These are phyloP conservation scores for Arabidopsis hybrid DNA, from an alignment of 441 rosid genomes.

Conservation along the genomic window DNA sequence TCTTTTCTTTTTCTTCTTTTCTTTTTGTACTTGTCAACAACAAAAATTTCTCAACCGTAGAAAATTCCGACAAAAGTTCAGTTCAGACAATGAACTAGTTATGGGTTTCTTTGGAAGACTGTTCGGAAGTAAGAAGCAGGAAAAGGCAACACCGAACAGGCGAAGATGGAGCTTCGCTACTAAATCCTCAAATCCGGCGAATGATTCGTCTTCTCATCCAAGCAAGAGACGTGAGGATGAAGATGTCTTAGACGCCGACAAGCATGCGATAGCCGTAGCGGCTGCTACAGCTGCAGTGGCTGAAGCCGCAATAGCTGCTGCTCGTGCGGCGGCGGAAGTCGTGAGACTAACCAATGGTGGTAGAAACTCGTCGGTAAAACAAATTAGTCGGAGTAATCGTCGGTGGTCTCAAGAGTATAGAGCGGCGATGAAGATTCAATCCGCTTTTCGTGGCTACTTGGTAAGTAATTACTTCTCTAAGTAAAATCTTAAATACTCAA, in stretches of 20 bases:
- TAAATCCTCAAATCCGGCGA: conserved; percentile 48
- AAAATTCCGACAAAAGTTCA: neutral
- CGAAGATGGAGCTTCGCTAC: conserved; percentile 55
- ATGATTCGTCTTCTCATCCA: conserved; percentile 37
- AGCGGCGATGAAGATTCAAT: conserved; percentile 64
- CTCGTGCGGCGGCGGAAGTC: conserved; percentile 78
- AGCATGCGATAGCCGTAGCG: conserved; percentile 77
- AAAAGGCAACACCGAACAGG: conserved; percentile 36
- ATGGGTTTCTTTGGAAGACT: conserved; percentile 87
- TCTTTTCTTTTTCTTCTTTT: neutral
- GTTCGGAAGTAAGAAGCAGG: conserved; percentile 62
- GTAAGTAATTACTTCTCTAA: conserved; percentile 46
- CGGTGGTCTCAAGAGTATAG: conserved; percentile 44
- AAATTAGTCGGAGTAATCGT: conserved; percentile 40
- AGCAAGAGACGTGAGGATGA: conserved; percentile 34
- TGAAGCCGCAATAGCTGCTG: conserved; percentile 74
- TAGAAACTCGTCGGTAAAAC: conserved; percentile 27
- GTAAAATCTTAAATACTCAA: neutral
- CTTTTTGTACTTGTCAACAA: neutral
- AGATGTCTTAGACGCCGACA: conserved; percentile 55
- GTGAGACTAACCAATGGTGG: conserved; percentile 59
- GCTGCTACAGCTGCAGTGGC: conserved; percentile 78
- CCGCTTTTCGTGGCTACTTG: conserved; percentile 81
- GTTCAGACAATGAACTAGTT: conserved; percentile 48
- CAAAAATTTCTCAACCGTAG: neutral